Percentiles rank a stretch among this genome's conserved stretches.
phyloP scores from a whole-genome alignment of 1,139 yeast genomes.

The Yamadazyma sp. region DNA sequence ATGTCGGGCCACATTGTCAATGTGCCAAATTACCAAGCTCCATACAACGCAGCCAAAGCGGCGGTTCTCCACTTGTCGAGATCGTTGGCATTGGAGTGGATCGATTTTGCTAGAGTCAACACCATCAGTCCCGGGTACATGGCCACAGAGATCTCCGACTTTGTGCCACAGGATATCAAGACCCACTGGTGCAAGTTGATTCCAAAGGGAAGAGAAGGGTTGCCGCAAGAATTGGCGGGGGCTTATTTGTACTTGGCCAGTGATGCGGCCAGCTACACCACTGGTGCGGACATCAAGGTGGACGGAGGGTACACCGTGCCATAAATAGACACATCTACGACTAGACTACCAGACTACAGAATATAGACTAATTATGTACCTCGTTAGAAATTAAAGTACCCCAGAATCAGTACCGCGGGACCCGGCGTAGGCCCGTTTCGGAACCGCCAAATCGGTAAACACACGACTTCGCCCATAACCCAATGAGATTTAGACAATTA shows the following conservation, averaged over 20 bases:
- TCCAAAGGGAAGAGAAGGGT: constrained; percentile 44
- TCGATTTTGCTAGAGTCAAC: constrained; percentile 54
- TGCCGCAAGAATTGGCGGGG: constrained; percentile 41
- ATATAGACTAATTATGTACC: neutral
- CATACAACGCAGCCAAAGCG: constrained; percentile 59
- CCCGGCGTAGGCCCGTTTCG: neutral
- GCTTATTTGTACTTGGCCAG: constrained; percentile 44
- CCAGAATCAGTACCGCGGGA: neutral
- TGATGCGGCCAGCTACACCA: constrained; percentile 43
- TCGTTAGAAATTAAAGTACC: too few relatives aligned
- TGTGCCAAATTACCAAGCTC: constrained; percentile 64
- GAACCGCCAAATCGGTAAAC: neutral
- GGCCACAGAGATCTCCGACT: constrained; percentile 53
- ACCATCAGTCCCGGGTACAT: constrained; percentile 60
- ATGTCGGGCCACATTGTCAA: constrained; percentile 68
- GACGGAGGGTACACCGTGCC: constrained; percentile 47
- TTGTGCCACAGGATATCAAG: constrained; percentile 35
- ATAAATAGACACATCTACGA: too few relatives aligned
- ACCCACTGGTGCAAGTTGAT: constrained; percentile 37
- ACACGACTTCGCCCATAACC: constrained; percentile 1
- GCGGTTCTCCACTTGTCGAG: constrained; percentile 55
- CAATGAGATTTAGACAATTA: constrained; percentile 8
- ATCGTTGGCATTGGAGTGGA: constrained; percentile 56
- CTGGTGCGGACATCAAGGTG: constrained; percentile 47
- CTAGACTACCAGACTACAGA: too few relatives aligned